A percentile compares a stretch with the other conserved stretches of the same genome.
Conservation (phyloP, 2,329 filamentous ascomycete species). For the Diaporthe sp. region DNA sequence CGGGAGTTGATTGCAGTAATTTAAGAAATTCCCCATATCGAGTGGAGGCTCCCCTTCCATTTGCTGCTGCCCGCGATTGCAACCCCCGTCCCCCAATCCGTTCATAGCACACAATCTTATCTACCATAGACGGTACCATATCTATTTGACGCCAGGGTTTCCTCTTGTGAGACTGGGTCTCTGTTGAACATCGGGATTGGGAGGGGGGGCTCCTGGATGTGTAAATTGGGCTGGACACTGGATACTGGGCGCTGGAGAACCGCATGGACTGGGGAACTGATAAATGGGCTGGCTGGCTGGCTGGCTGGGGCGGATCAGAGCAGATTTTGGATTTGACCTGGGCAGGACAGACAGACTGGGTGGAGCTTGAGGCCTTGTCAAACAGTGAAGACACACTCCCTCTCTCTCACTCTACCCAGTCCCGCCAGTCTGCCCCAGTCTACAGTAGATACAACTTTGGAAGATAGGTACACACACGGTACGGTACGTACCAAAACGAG, state of each 20-base stretch:
- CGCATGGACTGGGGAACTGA: background rate
- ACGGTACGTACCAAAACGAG: background rate
- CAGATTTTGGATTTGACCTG: conserved; percentile 4
- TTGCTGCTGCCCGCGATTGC: conserved; percentile 23
- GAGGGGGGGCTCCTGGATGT: background rate
- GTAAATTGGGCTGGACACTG: background rate
- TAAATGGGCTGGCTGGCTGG: background rate
- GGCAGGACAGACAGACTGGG: background rate
- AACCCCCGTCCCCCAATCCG: background rate
- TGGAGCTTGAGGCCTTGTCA: background rate
- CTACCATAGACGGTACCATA: background rate
- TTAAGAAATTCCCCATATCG: conserved; percentile 28
- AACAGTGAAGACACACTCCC: background rate
- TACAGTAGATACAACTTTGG: background rate
- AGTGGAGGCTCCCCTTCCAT: conserved; percentile 30
- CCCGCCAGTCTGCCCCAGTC: background rate
- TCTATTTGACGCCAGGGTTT: background rate
- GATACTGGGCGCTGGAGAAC: background rate
- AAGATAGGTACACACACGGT: background rate
- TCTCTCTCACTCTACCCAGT: conserved; percentile 11
- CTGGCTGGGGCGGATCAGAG: background rate
- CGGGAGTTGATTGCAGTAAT: conserved; percentile 32
- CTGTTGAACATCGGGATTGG: background rate
- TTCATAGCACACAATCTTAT: conserved; percentile 1
- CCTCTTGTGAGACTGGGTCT: background rate